phyloP scores from a whole-genome alignment of 148 eudicot species.

The Agrostemma githago region DNA sequence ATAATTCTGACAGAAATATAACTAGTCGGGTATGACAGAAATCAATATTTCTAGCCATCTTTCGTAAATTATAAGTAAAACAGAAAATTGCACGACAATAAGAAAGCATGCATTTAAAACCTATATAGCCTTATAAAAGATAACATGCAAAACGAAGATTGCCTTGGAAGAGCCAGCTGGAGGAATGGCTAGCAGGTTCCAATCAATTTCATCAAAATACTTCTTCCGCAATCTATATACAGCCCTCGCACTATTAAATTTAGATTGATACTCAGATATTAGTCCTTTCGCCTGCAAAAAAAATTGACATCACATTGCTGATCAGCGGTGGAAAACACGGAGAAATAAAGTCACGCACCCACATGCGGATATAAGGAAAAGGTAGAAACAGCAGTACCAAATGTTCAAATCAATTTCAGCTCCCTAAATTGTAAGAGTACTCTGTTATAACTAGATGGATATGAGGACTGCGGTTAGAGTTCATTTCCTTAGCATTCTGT shows the following conservation, averaged over 20 bases:
- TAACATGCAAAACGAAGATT: conserved; percentile 15
- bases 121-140: conserved; percentile 2
- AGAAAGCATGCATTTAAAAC: background rate
- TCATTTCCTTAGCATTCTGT: background rate
- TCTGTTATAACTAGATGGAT: background rate
- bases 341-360: conserved; percentile 3
- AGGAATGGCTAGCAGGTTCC: conserved; percentile 95
- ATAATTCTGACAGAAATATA: no score
- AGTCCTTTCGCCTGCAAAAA: conserved; percentile 90
- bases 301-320: conserved; percentile 15
- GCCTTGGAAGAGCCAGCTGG: conserved; percentile 87
- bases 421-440: background rate
- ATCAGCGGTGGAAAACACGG: background rate
- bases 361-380: background rate
- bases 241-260: conserved; percentile 96
- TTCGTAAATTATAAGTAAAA: background rate
- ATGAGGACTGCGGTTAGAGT: background rate
- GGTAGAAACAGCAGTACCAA: background rate
- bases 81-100: background rate
- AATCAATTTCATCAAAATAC: conserved; percentile 92
- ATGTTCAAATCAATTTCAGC: background rate
- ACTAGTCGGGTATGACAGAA: no score
- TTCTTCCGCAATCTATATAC: conserved; percentile 90
- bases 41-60: no score
- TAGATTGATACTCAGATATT: conserved; percentile 86